These are phyloP conservation scores for Corinectria fuckeliana DNA, from an alignment of 2,329 filamentous ascomycete species.

Conservation along the genomic window DNA sequence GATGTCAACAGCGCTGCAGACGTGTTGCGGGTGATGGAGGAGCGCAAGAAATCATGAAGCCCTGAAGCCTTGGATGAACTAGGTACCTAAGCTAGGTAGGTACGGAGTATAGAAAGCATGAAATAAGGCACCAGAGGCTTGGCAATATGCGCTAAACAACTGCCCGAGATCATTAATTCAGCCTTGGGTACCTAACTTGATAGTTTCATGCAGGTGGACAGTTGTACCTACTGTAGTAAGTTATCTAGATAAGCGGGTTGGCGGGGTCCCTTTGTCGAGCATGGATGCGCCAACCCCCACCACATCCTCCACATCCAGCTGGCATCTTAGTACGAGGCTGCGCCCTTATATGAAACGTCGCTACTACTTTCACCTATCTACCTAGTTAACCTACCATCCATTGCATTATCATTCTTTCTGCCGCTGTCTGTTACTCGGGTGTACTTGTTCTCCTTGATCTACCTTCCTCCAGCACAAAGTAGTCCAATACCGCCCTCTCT, in stretches of 20 bases:
- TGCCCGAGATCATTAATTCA: background rate
- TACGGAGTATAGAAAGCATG: too few species aligned
- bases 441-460: background rate
- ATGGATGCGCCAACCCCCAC: constrained; percentile 4
- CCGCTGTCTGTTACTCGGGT: background rate
- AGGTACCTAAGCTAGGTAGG: too few species aligned
- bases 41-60: constrained; percentile 49
- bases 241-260: too few species aligned
- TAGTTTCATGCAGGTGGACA: too few species aligned
- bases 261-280: background rate
- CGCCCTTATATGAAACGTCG: constrained; percentile 1
- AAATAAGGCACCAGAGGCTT: background rate
- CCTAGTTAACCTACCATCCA: background rate
- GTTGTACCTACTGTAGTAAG: too few species aligned
- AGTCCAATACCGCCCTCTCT: background rate
- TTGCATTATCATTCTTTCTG: background rate
- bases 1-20: constrained; percentile 80
- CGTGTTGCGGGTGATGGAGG: constrained; percentile 80
- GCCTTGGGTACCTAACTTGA: too few species aligned
- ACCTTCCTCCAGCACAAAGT: background rate
- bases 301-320: constrained; percentile 4
- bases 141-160: background rate
- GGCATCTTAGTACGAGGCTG: background rate
- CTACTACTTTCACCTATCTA: background rate
- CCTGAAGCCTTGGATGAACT: background rate